A percentile compares a stretch with the other conserved stretches of the same genome.
phyloP scores from a whole-genome alignment of 1,284 basidiomycete species.

The Hemileia vastatrix region DNA sequence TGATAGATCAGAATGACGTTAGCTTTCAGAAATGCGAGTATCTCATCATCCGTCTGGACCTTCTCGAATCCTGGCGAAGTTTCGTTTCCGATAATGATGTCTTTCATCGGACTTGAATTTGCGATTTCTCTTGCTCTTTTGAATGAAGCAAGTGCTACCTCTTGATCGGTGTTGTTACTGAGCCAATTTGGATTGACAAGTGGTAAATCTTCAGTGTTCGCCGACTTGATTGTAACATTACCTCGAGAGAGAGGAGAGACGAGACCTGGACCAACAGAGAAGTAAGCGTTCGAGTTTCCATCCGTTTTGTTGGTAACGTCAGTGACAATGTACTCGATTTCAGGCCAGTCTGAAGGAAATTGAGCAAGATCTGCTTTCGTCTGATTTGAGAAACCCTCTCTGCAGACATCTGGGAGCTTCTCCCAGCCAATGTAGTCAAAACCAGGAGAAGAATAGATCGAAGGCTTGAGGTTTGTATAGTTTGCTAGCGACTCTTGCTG shows the following conservation, averaged over 20 bases:
- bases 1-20: slow-evolving; percentile 34
- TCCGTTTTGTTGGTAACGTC: background rate
- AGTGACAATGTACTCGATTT: slow-evolving; percentile 10
- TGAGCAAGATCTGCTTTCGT: background rate
- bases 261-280: slow-evolving; percentile 9
- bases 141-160: slow-evolving; percentile 7
- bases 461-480: too few relatives aligned
- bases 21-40: slow-evolving; percentile 6
- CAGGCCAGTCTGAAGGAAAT: slow-evolving; percentile 19
- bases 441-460: too few relatives aligned
- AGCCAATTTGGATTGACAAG: slow-evolving; percentile 19
- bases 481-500: too few relatives aligned
- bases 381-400: background rate
- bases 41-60: slow-evolving; percentile 5
- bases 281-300: background rate
- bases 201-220: background rate
- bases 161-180: slow-evolving; percentile 10
- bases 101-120: slow-evolving; percentile 5
- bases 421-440: background rate
- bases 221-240: slow-evolving; percentile 8
- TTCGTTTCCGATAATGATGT: slow-evolving; percentile 11
- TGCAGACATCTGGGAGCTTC: background rate
- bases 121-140: slow-evolving; percentile 10
- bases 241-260: slow-evolving; percentile 13
- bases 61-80: slow-evolving; percentile 1